Evolutionary conservation across 2,329 filamentous ascomycete species (phyloP).

Genomic region (Coleophoma eucalyptorum): DNA sequence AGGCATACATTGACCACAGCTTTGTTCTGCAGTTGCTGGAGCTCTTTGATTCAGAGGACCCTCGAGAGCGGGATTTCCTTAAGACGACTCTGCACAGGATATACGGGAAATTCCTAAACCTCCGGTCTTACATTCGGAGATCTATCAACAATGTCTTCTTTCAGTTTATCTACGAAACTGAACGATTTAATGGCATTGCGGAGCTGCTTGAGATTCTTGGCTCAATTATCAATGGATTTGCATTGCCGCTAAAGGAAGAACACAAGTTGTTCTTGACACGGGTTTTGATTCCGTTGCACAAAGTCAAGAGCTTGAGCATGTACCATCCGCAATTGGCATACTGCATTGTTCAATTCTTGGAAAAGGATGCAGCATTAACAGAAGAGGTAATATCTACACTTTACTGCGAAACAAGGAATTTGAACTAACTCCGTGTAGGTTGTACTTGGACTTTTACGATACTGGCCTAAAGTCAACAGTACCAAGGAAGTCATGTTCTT

Average conservation of each 20-base stretch:
- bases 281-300: constrained; percentile 90
- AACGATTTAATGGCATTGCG: constrained; percentile 96
- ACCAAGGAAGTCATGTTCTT: constrained; percentile 99
- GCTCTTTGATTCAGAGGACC: constrained; percentile 96
- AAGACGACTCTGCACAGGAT: constrained; percentile 98
- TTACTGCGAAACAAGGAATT: too few relatives aligned
- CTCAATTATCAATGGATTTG: constrained; percentile 99
- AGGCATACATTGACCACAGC: constrained; percentile 96
- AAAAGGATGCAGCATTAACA: constrained; percentile 94
- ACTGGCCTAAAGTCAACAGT: constrained; percentile 99
- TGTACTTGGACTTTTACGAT: constrained; percentile 87
- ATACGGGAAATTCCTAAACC: constrained; percentile 97
- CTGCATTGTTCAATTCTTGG: constrained; percentile 97
- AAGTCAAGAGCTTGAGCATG: constrained; percentile 99
- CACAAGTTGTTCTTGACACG: constrained; percentile 97
- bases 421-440: constrained; percentile 49
- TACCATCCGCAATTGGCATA: constrained; percentile 98
- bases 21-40: constrained; percentile 97
- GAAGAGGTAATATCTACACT: constrained; percentile 66
- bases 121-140: constrained; percentile 92
- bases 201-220: constrained; percentile 95
- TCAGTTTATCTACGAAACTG: constrained; percentile 98
- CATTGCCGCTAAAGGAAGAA: constrained; percentile 93
- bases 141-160: constrained; percentile 99
- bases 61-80: constrained; percentile 91